These are phyloP conservation scores for Dactylellina cionopaga DNA, from an alignment of 2,329 filamentous ascomycete genomes.

Conservation along the genomic window DNA sequence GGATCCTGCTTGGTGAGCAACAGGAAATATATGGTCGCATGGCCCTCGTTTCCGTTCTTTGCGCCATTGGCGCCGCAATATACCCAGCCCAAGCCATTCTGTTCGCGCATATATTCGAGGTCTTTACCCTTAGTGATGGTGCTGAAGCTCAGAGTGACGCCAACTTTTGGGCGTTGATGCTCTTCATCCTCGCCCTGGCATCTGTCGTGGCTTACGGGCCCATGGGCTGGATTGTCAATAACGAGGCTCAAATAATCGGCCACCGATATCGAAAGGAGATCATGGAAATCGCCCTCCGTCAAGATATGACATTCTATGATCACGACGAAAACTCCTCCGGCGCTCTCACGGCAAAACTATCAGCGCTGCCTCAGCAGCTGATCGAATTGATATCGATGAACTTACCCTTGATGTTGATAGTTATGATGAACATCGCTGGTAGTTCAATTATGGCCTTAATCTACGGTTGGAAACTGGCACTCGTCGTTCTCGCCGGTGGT, in stretches of 20 bases:
- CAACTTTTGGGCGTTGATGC: conserved; percentile 75
- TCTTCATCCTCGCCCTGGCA: conserved; percentile 68
- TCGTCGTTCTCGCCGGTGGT: conserved; percentile 64
- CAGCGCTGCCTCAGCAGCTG: conserved; percentile 62
- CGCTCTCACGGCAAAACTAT: conserved; percentile 59
- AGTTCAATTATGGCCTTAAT: conserved; percentile 64
- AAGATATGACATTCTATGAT: conserved; percentile 58
- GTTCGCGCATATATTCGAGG: conserved; percentile 67
- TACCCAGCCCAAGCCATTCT: conserved; percentile 67
- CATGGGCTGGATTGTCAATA: conserved; percentile 54
- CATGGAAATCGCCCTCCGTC: conserved; percentile 66
- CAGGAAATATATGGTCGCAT: conserved; percentile 64
- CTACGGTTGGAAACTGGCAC: conserved; percentile 66
- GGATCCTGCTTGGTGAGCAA: conserved; percentile 69
- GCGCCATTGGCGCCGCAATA: conserved; percentile 60
- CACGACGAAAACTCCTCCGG: conserved; percentile 57
- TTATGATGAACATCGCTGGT: conserved; percentile 63
- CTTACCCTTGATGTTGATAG: conserved; percentile 64
- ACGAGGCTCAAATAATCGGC: conserved; percentile 36
- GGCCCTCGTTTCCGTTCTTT: conserved; percentile 66
- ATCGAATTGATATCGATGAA: conserved; percentile 67
- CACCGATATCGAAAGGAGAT: conserved; percentile 55
- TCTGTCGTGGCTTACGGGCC: conserved; percentile 59
- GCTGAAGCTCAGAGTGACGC: conserved; percentile 60
- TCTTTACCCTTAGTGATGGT: conserved; percentile 62